Evolutionary conservation across 805 yeast genomes (phyloP), one percentile per base, ranked within the genome.

Genomic region (Candida mattraensis): DNA sequence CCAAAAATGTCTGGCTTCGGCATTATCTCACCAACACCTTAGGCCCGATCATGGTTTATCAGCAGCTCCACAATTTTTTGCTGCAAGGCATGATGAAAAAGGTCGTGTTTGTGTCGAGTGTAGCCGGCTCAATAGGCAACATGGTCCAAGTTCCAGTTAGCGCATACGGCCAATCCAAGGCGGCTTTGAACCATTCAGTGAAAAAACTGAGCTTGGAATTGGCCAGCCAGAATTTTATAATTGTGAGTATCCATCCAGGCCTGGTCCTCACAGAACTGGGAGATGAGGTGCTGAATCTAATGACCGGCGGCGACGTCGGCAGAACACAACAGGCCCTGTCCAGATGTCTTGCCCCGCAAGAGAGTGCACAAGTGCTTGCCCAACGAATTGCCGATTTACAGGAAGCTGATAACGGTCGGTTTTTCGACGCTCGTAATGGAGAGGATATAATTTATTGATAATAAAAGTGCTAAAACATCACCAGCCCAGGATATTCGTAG

Each of bases 91-190:
- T 39, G 3, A 43, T 54, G 12, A 56, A 57, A 33, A 61, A 61
- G 35, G 44, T 60, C 8, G 33, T 58, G 6, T 55, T 62, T 40
- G 48, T 55, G 10, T 56, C 67, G 2, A 51, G 60, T 27, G 22
- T 45, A 4, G 48, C 52, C 19, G 67, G 60, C 1, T 58, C 64
- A 5, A 44, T 54, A 24, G 51, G 50, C 6, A 46, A 37, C 4
- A 48, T 39, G 22, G 41, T 59, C 5, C 55, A 60, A 5, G 10
- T 44, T 8, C 37, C 44, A 5, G 24, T 37, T 7, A 28, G 39
- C 30, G 51, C 60, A 7, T 66, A 66, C 39, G 62, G 61, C 11
- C 51, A 54, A 5, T 64, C 71, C 5, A 67, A 68, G 40, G 62
- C 66, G 3, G 66, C 65, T 1, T 32, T 63, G 14, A 64, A 64